Percentiles rank a stretch among this genome's conserved stretches.
Conservation (phyloP, 441 rosid genomes). For the Corymbia calophylla region DNA sequence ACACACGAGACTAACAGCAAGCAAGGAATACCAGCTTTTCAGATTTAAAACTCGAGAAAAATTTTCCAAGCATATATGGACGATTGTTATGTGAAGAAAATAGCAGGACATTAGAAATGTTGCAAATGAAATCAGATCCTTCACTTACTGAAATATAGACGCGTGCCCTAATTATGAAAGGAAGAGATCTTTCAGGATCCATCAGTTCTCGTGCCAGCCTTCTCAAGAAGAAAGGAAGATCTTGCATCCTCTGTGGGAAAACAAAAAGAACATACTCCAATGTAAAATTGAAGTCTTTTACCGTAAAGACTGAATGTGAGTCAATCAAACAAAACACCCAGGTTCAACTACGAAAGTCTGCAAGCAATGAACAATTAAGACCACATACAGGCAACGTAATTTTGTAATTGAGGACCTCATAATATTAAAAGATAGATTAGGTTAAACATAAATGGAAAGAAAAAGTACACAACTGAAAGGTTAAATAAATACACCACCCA, state of each 20-base stretch:
- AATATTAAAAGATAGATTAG: not conserved
- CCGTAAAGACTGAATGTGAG: not conserved
- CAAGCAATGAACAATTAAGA: not conserved
- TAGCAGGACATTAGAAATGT: not conserved
- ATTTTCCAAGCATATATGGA: not conserved
- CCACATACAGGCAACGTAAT: not conserved
- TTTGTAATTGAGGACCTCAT: not conserved
- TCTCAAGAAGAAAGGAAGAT: slow-evolving; percentile 80
- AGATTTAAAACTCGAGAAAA: not conserved
- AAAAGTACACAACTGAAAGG: not conserved
- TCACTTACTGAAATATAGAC: slow-evolving; percentile 76
- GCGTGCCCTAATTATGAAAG: slow-evolving; percentile 70
- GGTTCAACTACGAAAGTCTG: not conserved
- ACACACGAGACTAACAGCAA: not conserved
- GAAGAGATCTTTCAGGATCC: slow-evolving; percentile 89
- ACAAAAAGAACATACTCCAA: not conserved
- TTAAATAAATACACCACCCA: not conserved
- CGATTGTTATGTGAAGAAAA: not conserved
- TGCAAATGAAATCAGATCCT: not conserved
- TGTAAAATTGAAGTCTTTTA: not conserved
- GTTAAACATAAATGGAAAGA: not conserved
- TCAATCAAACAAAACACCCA: not conserved
- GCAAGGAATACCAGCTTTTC: not conserved
- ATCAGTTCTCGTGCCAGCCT: slow-evolving; percentile 67
- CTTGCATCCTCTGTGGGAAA: slow-evolving; percentile 62